A percentile compares a stretch with the other conserved stretches of the same genome.
Conservation (phyloP, 352 stramenopile species). For the Aphanomyces stellatus region DNA sequence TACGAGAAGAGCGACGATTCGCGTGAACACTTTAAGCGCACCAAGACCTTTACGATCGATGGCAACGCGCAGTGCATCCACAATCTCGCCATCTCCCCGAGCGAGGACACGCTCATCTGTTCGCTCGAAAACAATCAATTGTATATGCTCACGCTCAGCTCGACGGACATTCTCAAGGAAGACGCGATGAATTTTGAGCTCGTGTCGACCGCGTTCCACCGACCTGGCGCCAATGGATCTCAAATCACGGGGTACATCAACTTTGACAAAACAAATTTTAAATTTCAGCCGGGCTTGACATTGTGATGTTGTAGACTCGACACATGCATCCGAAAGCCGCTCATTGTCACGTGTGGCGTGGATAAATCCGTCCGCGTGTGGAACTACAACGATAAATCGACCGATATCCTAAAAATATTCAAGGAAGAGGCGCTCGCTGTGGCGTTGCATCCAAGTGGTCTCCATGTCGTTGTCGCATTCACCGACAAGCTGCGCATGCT, state of each 20-base stretch:
- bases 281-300: too few relatives aligned
- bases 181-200: constrained; percentile 92
- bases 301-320: constrained; percentile 81
- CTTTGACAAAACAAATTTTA: not conserved
- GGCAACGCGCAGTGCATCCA: constrained; percentile 69
- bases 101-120: constrained; percentile 83
- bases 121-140: constrained; percentile 85
- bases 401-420: constrained; percentile 89
- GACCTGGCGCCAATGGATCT: constrained; percentile 42
- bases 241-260: constrained; percentile 67
- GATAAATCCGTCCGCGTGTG: constrained; percentile 89
- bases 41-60: constrained; percentile 83
- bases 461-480: constrained; percentile 87
- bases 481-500: constrained; percentile 90
- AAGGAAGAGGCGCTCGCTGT: constrained; percentile 83
- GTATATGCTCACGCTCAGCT: constrained; percentile 86
- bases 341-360: constrained; percentile 84
- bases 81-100: constrained; percentile 81
- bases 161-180: constrained; percentile 88
- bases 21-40: constrained; percentile 86
- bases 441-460: constrained; percentile 87
- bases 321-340: constrained; percentile 87
- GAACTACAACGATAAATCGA: constrained; percentile 91
- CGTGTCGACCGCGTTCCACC: constrained; percentile 83
- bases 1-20: constrained; percentile 82